Percentiles rank a stretch among this genome's conserved stretches.
phyloP scores from a whole-genome alignment of 805 yeast species.

The Ascoidea tarda region DNA sequence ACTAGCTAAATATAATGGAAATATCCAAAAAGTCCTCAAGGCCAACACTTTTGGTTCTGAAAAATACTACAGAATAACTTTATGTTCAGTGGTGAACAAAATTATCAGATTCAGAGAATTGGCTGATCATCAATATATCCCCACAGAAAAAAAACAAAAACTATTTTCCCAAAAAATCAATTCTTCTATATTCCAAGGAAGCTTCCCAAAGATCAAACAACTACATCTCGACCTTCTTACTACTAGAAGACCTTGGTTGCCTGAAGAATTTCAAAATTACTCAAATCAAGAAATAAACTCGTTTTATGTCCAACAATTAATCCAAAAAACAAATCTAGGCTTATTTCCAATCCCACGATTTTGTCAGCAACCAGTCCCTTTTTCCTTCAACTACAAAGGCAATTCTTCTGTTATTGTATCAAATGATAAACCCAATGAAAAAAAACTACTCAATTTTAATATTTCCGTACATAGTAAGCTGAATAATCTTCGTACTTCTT shows the following conservation, averaged over 20 bases:
- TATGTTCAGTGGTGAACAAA: conserved; percentile 53
- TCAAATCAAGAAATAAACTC: conserved; percentile 1
- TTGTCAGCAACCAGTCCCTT: conserved; percentile 64
- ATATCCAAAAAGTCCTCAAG: conserved; percentile 4
- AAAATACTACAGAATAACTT: conserved; percentile 30
- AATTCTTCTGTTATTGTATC: conserved; percentile 45
- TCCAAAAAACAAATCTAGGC: conserved; percentile 29
- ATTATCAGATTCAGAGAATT: conserved; percentile 71
- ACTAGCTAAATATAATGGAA: conserved; percentile 7
- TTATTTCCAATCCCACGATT: conserved; percentile 82
- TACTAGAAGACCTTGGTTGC: conserved; percentile 7
- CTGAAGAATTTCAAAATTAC: background rate
- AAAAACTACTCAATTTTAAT: conserved; percentile 30
- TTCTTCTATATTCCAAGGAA: conserved; percentile 26
- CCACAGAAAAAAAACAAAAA: conserved; percentile 32
- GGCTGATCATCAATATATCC: conserved; percentile 70
- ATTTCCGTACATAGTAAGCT: no score
- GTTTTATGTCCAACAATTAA: conserved; percentile 4
- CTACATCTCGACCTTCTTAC: conserved; percentile 17
- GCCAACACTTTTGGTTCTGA: conserved; percentile 19
- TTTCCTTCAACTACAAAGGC: conserved; percentile 61
- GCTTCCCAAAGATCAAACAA: conserved; percentile 24
- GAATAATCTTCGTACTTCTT: no score
- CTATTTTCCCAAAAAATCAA: conserved; percentile 27
- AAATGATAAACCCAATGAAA: conserved; percentile 34